These are phyloP conservation scores for Botryotinia calthae DNA, from an alignment of 2,329 filamentous ascomycete species.

Conservation along the genomic window DNA sequence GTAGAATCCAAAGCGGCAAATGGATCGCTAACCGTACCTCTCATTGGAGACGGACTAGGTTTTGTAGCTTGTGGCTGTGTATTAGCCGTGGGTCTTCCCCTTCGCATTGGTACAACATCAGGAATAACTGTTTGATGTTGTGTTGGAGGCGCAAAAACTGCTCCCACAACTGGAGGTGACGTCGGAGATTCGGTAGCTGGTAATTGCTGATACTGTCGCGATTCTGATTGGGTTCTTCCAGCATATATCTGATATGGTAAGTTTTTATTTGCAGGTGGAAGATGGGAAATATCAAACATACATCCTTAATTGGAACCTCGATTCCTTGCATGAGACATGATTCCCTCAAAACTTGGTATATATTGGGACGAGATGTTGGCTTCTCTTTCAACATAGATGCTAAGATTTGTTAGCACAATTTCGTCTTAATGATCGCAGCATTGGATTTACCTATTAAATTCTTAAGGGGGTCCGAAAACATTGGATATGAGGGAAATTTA, in stretches of 20 bases:
- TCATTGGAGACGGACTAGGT: conserved; percentile 66
- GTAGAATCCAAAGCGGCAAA: conserved; percentile 85
- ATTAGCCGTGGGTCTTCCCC: conserved; percentile 68
- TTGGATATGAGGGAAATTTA: conserved; percentile 83
- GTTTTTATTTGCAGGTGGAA: conserved; percentile 13
- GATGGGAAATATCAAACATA: conserved; percentile 45
- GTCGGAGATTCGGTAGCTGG: conserved; percentile 52
- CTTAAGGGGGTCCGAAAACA: conserved; percentile 87
- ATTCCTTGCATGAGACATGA: conserved; percentile 85
- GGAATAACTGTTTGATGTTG: conserved; percentile 73
- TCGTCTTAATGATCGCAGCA: not conserved
- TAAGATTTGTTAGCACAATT: conserved; percentile 40
- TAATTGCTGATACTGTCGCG: conserved; percentile 56
- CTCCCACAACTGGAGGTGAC: conserved; percentile 66
- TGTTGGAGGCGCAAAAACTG: conserved; percentile 74
- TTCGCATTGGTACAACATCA: conserved; percentile 89
- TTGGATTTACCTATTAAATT: conserved; percentile 72
- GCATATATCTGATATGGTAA: conserved; percentile 63
- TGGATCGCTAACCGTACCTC: conserved; percentile 72
- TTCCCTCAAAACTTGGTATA: conserved; percentile 89
- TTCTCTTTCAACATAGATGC: conserved; percentile 89
- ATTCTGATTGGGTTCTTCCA: conserved; percentile 61
- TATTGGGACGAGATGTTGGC: conserved; percentile 74
- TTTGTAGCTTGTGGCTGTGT: conserved; percentile 48
- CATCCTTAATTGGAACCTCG: conserved; percentile 84